These are phyloP conservation scores for Diplodia scrobiculata DNA, from an alignment of 2,329 filamentous ascomycete genomes.

Conservation along the genomic window DNA sequence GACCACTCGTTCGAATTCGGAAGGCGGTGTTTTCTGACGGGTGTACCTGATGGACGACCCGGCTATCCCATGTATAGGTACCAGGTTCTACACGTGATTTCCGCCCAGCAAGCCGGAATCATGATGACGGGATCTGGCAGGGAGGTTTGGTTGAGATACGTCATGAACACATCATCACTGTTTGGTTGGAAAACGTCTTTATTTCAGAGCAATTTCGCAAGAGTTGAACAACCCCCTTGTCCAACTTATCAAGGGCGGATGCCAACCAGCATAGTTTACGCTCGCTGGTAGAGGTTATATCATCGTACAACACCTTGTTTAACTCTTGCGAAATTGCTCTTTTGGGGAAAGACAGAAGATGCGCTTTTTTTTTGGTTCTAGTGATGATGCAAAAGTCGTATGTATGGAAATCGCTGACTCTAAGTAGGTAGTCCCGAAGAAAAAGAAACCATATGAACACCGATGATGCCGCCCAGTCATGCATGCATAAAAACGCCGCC, in stretches of 20 bases:
- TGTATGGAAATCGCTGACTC: not conserved
- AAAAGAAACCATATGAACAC: not conserved
- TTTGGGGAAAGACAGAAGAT: not conserved
- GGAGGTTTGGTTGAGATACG: not conserved
- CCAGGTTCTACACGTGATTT: conserved; percentile 35
- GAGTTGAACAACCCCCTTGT: no score
- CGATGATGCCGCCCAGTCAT: not conserved
- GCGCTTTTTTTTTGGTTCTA: not conserved
- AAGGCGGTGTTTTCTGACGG: conserved; percentile 14
- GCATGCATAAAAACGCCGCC: not conserved
- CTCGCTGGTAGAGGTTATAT: no score
- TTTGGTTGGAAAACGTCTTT: not conserved
- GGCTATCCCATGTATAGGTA: conserved; percentile 25
- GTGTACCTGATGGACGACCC: conserved; percentile 28
- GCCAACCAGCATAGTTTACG: no score
- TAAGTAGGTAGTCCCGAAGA: no score
- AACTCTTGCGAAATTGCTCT: no score
- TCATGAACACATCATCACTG: not conserved
- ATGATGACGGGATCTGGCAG: not conserved
- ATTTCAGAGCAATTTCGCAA: no score
- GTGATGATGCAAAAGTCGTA: not conserved
- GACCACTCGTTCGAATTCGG: conserved; percentile 32
- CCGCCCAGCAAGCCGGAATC: conserved; percentile 35
- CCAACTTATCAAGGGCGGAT: no score
- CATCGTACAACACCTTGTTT: no score